Conservation (phyloP, 768 basidiomycete species). For the Tulasnella sp. region DNA sequence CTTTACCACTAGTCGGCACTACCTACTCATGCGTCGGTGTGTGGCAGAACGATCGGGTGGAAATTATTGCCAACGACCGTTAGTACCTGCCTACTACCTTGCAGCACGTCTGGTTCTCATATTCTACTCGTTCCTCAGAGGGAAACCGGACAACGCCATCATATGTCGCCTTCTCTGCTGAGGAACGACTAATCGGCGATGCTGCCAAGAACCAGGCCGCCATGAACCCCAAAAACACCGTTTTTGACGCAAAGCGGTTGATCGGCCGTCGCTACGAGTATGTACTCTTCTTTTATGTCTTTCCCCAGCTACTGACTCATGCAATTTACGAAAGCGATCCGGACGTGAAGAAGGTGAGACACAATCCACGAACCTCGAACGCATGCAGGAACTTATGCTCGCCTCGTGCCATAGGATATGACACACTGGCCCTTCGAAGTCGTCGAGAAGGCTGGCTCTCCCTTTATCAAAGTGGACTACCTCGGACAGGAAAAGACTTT, state of each 20-base stretch:
- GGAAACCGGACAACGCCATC: constrained; percentile 98
- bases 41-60: constrained; percentile 99
- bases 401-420: constrained; percentile 69
- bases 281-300: constrained; percentile 24
- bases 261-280: constrained; percentile 96
- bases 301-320: constrained; percentile 15
- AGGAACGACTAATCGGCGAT: constrained; percentile 97
- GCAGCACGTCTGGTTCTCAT: neutral
- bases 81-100: constrained; percentile 27
- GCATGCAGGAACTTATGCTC: constrained; percentile 27
- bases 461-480: constrained; percentile 92
- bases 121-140: constrained; percentile 37
- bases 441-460: constrained; percentile 92
- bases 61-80: constrained; percentile 98
- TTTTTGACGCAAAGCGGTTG: constrained; percentile 98
- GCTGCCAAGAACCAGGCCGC: constrained; percentile 98
- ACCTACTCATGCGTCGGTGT: constrained; percentile 99
- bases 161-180: constrained; percentile 94
- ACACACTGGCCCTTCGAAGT: constrained; percentile 96
- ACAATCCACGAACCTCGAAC: constrained; percentile 10
- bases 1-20: constrained; percentile 77
- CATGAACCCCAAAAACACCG: constrained; percentile 99
- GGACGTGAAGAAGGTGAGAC: constrained; percentile 73
- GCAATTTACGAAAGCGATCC: constrained; percentile 48
- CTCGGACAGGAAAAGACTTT: constrained; percentile 91